phyloP scores from a whole-genome alignment of 2,329 filamentous ascomycete species.

The Chaetothyriales sp. region DNA sequence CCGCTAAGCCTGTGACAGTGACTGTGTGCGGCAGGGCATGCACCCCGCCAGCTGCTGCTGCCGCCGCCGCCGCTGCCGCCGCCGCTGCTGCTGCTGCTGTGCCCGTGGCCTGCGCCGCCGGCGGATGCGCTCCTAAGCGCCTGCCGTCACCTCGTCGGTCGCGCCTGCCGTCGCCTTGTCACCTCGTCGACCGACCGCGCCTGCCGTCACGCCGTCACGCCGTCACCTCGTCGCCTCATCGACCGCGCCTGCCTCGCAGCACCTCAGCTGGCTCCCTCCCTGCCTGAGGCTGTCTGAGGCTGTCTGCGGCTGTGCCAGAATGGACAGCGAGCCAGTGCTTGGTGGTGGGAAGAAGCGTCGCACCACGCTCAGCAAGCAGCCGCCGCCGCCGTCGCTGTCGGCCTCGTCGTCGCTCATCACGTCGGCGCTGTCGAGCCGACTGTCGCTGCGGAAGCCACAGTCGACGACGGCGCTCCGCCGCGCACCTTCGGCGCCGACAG shows the following conservation, averaged over 20 bases:
- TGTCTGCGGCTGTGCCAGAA: neutral
- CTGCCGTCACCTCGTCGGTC: neutral
- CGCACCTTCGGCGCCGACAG: constrained; percentile 34
- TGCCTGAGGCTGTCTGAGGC: neutral
- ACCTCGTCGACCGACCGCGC: too few relatives aligned
- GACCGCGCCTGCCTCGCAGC: neutral
- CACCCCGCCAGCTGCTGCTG: neutral
- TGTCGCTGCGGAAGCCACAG: constrained; percentile 29
- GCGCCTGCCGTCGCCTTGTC: too few relatives aligned
- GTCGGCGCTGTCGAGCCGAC: constrained; percentile 24
- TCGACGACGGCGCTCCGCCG: constrained; percentile 32
- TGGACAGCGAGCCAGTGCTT: neutral
- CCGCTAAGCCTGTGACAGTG: neutral
- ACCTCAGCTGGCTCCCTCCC: neutral
- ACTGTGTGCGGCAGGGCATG: neutral
- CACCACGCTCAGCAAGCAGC: constrained; percentile 25
- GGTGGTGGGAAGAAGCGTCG: constrained; percentile 10
- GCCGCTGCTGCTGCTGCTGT: neutral
- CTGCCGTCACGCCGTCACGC: too few relatives aligned
- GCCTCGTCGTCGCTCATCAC: neutral
- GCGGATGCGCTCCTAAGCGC: neutral
- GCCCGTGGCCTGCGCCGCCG: neutral
- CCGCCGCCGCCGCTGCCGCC: too few relatives aligned
- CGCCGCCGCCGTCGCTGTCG: constrained; percentile 21
- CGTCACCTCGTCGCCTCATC: too few relatives aligned